A percentile compares a stretch with the other conserved stretches of the same genome.
These are phyloP conservation scores for Cephaloascus fragrans DNA, from an alignment of 805 yeast species.

Conservation along the genomic window DNA sequence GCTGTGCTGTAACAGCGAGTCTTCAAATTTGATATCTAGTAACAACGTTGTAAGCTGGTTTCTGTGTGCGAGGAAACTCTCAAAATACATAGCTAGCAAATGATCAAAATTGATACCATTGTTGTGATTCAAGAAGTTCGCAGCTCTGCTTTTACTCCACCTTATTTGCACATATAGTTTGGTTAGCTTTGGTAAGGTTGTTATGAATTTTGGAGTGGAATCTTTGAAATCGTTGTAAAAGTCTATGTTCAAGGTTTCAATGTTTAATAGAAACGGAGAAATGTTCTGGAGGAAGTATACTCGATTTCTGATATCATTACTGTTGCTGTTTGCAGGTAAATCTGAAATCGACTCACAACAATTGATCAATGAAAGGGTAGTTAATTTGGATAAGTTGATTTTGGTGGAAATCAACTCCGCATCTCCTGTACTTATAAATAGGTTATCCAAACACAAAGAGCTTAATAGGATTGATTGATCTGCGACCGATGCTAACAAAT, in stretches of 20 bases:
- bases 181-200: slow-evolving; percentile 1
- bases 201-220: slow-evolving; percentile 2
- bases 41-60: slow-evolving; percentile 2
- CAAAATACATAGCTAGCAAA: slow-evolving; percentile 1
- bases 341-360: slow-evolving; percentile 6
- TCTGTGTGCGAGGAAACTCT: slow-evolving; percentile 2
- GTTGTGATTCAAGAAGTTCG: slow-evolving; percentile 4
- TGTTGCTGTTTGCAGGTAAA: background rate
- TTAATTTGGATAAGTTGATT: slow-evolving; percentile 3
- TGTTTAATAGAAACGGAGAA: slow-evolving; percentile 4
- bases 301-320: background rate
- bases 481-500: slow-evolving; percentile 1
- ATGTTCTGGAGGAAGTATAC: slow-evolving; percentile 5
- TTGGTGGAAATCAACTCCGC: slow-evolving; percentile 1
- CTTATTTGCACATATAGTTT: background rate
- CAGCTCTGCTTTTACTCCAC: background rate
- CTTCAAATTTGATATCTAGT: slow-evolving; percentile 3
- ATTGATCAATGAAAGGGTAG: slow-evolving; percentile 4
- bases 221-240: slow-evolving; percentile 8
- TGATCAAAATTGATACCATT: no score
- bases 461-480: slow-evolving; percentile 2
- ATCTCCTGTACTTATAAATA: slow-evolving; percentile 4
- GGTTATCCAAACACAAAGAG: slow-evolving; percentile 4
- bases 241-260: slow-evolving; percentile 4
- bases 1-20: background rate